Evolutionary conservation across 768 basidiomycete genomes (phyloP), one percentile per base, ranked within the genome.

Genomic region (Kwoniella sp.): DNA sequence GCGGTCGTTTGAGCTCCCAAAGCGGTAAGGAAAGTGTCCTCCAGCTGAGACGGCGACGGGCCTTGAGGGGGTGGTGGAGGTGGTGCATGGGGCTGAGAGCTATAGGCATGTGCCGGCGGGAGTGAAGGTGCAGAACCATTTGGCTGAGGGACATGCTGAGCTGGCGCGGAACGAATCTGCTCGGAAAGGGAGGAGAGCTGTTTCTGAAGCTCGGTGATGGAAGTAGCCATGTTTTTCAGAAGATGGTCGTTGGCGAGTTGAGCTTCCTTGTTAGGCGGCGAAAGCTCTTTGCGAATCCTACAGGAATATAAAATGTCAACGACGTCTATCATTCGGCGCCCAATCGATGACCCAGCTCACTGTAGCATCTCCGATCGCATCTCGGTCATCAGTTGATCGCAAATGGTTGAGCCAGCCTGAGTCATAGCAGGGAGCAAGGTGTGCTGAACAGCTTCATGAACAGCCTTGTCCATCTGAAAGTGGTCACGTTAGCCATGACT

Each of bases 351-450:
- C 4, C 20, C 13, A 50, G 70, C 75, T 63, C 41, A 78, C 71
- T 77, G 74, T 0, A 74, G 30, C 70, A 79, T 73, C 51, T 79
- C 76, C 9, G 73, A 69, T 54, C 65, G 72, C 54, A 79, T 58
- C 26, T 76, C 76, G 2, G 30, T 38, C 4, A 63, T 57, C 2
- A 79, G 48, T 50, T 76, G 70, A 54, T 75, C 76, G 31, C 64
- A 61, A 12, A 75, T 38, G 25, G 52, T 55, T 1, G 60, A 59
- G 4, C 57, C 50, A 13, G 62, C 60, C 17, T 38, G 47, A 26
- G 58, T 58, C 26, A 77, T 65, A 12, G 69, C 68, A 2, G 78
- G 76, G 13, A 76, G 34, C 9, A 79, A 56, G 23, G 58, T 51
- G 8, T 59, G 57, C 25, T 72, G 63, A 2, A 76, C 48, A 3